Evolutionary conservation across 345 rosid species (phyloP).

Genomic region (Heritiera littoralis): DNA sequence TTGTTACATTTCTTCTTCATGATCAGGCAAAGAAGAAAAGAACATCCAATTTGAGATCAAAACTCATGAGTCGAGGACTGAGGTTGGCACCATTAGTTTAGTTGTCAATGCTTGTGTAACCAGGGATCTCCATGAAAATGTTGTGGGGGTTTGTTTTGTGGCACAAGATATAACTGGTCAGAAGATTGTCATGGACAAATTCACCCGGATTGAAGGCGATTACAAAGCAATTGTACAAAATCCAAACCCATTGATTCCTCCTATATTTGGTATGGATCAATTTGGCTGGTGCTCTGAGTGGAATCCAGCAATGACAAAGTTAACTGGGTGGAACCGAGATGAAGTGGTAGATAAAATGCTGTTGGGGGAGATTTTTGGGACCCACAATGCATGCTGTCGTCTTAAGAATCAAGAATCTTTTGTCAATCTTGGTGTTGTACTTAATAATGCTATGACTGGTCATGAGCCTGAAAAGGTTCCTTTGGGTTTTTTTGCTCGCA

Average conservation of each 20-base stretch:
- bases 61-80: constrained; percentile 60
- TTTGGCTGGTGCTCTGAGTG: constrained; percentile 99
- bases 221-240: constrained; percentile 91
- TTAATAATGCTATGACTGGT: constrained; percentile 71
- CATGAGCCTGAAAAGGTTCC: constrained; percentile 76
- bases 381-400: constrained; percentile 65
- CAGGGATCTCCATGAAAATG: constrained; percentile 75
- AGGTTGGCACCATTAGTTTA: constrained; percentile 77
- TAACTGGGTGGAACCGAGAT: constrained; percentile 83
- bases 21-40: constrained; percentile 87
- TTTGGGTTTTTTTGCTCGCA: constrained; percentile 72
- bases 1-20: constrained; percentile 17
- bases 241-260: constrained; percentile 91
- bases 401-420: constrained; percentile 84
- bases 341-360: constrained; percentile 87
- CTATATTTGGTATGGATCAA: constrained; percentile 85
- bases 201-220: constrained; percentile 95
- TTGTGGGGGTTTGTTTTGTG: constrained; percentile 92
- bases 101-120: constrained; percentile 91
- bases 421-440: constrained; percentile 71
- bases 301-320: constrained; percentile 85
- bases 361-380: constrained; percentile 85
- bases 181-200: constrained; percentile 92
- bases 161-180: constrained; percentile 96
- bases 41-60: constrained; percentile 82